phyloP scores from a whole-genome alignment of 1,284 basidiomycete genomes.

The Athelia sp. region DNA sequence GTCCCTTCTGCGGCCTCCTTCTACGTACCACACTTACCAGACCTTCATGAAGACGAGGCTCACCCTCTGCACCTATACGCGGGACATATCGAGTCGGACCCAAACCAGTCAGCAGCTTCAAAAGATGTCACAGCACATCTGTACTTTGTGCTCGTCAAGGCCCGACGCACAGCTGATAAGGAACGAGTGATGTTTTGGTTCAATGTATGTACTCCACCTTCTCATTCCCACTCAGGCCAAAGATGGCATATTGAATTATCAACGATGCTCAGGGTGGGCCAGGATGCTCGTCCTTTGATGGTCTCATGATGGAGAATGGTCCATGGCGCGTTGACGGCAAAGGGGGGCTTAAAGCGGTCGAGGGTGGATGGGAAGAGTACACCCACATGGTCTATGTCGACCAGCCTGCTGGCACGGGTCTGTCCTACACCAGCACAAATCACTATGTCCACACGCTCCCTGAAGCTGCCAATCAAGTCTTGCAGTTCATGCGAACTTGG shows the following conservation, averaged over 20 bases:
- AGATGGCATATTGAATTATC: background rate
- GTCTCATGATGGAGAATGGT: slow-evolving; percentile 96
- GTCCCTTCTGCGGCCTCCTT: slow-evolving; percentile 81
- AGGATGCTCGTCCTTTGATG: slow-evolving; percentile 96
- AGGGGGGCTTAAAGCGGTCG: slow-evolving; percentile 73
- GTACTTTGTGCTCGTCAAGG: slow-evolving; percentile 90
- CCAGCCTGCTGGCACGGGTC: slow-evolving; percentile 95
- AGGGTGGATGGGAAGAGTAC: slow-evolving; percentile 98
- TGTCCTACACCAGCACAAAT: slow-evolving; percentile 86
- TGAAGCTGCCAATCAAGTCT: slow-evolving; percentile 77
- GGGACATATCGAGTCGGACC: slow-evolving; percentile 79
- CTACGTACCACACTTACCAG: slow-evolving; percentile 76
- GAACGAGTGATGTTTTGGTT: slow-evolving; percentile 95
- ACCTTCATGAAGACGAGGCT: slow-evolving; percentile 63
- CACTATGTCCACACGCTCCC: slow-evolving; percentile 78
- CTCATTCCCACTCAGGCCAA: background rate
- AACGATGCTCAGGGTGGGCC: slow-evolving; percentile 69
- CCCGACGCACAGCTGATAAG: slow-evolving; percentile 81
- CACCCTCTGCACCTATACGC: slow-evolving; percentile 78
- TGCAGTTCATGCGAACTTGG: slow-evolving; percentile 85
- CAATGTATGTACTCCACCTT: slow-evolving; percentile 62
- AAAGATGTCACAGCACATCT: slow-evolving; percentile 72
- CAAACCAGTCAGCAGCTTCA: slow-evolving; percentile 43
- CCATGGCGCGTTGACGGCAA: slow-evolving; percentile 83
- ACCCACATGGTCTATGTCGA: slow-evolving; percentile 96